Evolutionary conservation across 1,139 yeast species (phyloP), one percentile per base, ranked within the genome.

Genomic region (Candida glucosophila): DNA sequence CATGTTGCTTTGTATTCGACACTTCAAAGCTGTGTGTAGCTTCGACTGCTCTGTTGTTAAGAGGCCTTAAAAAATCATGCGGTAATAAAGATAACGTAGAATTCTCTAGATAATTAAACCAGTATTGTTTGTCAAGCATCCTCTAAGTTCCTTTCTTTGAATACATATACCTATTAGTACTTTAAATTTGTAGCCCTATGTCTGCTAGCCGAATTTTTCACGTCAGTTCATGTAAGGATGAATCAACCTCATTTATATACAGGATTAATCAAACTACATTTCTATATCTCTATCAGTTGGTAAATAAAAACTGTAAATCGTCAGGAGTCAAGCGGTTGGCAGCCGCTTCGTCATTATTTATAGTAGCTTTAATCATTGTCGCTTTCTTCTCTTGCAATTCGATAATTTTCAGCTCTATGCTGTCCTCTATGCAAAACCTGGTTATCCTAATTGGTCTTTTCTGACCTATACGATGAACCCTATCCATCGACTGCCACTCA

Each of bases 391-490:
- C 97, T 49, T 90, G 98, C 25, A 90, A 56, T 47, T 90, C 98
- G 27, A 92, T 82, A 40, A 90, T 90, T 50, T 95, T 80, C 46
- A 92, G 80, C 58, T 92, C 99, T 26, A 92, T 92, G 44, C 95
- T 83, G 52, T 90, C 98, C 43, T 86, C 96, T 29, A 90, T 88
- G 42, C 95, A 85, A 43, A 90, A 76, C 25, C 96, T 67, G 5
- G 95, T 85, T 41, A 90, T 86, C 36, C 82, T 70, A n/a, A 90
- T 95, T 0, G 98, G 98, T 35, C 98, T 60, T 43, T 73, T 82
- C 49, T 90, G 99, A 4, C 97, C 97, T 36, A 90, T 90, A 57
- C 98, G 75, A 55, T 90, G 98, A 13, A 90, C 96, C 55, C 99
- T 75, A 52, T 92, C 99, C 58, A 94, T 95, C 25, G 94, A 81